phyloP scores from a whole-genome alignment of 495 filamentous ascomycete genomes.

The Penicillium fimorum region DNA sequence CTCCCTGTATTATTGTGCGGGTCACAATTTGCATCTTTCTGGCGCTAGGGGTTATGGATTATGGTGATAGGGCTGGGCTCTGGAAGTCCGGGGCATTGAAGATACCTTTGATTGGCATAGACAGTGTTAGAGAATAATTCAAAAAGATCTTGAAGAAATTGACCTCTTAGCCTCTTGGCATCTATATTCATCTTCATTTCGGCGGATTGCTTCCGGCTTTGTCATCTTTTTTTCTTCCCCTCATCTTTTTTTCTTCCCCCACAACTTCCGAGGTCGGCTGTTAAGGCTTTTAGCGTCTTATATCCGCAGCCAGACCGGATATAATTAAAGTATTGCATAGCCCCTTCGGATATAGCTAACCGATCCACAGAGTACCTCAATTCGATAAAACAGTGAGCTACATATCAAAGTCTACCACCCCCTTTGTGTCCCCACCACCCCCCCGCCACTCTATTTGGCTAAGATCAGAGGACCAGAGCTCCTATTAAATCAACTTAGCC shows the following conservation, averaged over 20 bases:
- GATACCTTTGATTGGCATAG: not conserved
- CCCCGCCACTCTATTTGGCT: not conserved
- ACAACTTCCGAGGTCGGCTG: not conserved
- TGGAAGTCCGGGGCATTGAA: not conserved
- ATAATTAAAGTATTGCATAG: not conserved
- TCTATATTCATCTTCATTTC: not conserved
- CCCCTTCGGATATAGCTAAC: not conserved
- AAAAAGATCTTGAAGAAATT: not conserved
- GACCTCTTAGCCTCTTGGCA: not conserved
- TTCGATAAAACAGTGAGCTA: not conserved
- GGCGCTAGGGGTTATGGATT: constrained; percentile 13
- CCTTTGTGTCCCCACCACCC: not conserved
- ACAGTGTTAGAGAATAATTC: not conserved
- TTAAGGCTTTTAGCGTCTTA: not conserved
- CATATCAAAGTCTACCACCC: not conserved
- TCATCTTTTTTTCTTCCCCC: not conserved
- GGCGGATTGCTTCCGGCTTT: not conserved
- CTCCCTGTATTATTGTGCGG: not conserved
- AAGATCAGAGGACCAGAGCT: constrained; percentile 6
- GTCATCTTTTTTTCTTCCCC: not conserved
- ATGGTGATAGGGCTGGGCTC: no score
- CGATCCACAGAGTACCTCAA: not conserved
- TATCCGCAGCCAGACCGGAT: constrained; percentile 1
- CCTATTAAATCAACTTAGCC: not conserved
- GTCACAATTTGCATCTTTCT: constrained; percentile 3